Conservation (phyloP, 1,284 basidiomycete genomes). For the Pascua guehoae region DNA sequence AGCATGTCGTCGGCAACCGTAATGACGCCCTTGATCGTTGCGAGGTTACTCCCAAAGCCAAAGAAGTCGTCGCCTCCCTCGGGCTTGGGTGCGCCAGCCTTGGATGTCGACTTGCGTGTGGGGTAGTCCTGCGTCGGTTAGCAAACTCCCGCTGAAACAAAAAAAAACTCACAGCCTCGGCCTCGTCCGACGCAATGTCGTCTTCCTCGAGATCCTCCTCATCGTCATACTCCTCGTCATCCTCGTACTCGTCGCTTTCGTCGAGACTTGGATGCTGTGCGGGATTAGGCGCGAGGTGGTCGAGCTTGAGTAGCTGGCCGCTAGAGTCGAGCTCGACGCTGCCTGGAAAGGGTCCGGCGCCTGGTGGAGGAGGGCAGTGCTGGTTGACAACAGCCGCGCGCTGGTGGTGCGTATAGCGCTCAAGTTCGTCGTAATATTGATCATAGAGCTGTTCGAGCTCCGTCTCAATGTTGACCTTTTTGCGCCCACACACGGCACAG, state of each 20-base stretch:
- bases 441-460: constrained; percentile 99
- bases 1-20: constrained; percentile 98
- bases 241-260: constrained; percentile 43
- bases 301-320: constrained; percentile 70
- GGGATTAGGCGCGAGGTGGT: constrained; percentile 53
- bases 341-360: constrained; percentile 96
- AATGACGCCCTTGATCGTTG: constrained; percentile 87
- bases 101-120: constrained; percentile 20
- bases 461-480: constrained; percentile 97
- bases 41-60: constrained; percentile 71
- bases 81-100: constrained; percentile 26
- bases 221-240: constrained; percentile 43
- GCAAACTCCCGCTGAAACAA: neutral
- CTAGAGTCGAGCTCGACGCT: constrained; percentile 92
- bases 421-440: constrained; percentile 99
- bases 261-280: constrained; percentile 46
- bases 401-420: constrained; percentile 96
- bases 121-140: constrained; percentile 5
- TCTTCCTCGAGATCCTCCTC: constrained; percentile 57
- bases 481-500: constrained; percentile 94
- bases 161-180: constrained; percentile 51
- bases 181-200: constrained; percentile 62
- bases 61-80: constrained; percentile 63
- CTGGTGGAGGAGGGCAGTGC: constrained; percentile 81
- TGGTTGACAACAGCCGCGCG: constrained; percentile 82